Conservation (phyloP, 2,329 filamentous ascomycete species). For the Pezicula radicicola region DNA sequence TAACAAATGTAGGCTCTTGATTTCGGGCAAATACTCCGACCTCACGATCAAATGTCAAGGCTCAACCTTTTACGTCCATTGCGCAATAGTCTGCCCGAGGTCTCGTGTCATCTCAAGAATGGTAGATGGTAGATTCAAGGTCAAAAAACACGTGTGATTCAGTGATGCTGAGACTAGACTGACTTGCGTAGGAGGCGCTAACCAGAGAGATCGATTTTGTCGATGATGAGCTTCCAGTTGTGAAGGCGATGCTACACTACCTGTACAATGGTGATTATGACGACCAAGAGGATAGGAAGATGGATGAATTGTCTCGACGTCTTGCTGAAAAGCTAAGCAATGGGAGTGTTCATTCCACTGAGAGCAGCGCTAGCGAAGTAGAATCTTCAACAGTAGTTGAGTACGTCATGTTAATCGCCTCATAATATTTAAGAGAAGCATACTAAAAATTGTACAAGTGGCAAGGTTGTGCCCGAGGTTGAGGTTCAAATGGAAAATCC, state of each 20-base stretch:
- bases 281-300: background rate
- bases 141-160: background rate
- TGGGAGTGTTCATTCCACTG: background rate
- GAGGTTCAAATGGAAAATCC: background rate
- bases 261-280: background rate
- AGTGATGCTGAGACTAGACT: background rate
- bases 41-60: slow-evolving; percentile 14
- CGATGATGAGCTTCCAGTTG: background rate
- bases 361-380: background rate
- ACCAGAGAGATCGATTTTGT: background rate
- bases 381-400: too few relatives aligned
- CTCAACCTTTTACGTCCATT: slow-evolving; percentile 14
- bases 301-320: too few relatives aligned
- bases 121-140: background rate
- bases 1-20: slow-evolving; percentile 1
- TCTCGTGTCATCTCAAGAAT: slow-evolving; percentile 1
- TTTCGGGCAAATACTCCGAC: slow-evolving; percentile 13
- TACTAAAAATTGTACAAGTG: too few relatives aligned
- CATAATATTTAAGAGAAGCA: too few relatives aligned
- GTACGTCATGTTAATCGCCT: too few relatives aligned
- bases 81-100: slow-evolving; percentile 15
- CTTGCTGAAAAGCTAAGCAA: too few relatives aligned
- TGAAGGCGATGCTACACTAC: background rate
- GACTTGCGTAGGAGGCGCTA: background rate
- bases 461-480: too few relatives aligned